Percentiles rank a stretch among this genome's conserved stretches.
Conservation (phyloP, 768 basidiomycete species). For the Leucosporidium yakuticum region DNA sequence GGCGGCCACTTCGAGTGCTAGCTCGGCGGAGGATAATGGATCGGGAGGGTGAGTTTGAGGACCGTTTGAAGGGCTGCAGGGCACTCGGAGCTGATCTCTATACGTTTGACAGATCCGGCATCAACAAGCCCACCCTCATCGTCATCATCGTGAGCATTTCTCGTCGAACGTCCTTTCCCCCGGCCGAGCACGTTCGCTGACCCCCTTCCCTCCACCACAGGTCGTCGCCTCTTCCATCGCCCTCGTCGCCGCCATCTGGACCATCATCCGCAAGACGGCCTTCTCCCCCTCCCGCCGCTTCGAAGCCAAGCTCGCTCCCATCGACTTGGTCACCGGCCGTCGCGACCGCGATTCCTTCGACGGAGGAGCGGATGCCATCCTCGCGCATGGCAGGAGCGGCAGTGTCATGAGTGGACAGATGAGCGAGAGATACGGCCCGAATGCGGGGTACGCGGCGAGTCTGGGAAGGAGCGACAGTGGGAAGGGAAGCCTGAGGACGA, state of each 20-base stretch:
- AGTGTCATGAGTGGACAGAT: constrained; percentile 1
- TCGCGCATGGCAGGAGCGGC: neutral
- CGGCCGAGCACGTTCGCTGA: too few species aligned
- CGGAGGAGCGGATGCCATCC: neutral
- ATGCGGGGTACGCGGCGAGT: neutral
- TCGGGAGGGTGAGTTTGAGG: too few species aligned
- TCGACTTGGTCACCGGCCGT: constrained; percentile 48
- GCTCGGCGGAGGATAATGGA: too few species aligned
- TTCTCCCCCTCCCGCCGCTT: constrained; percentile 72
- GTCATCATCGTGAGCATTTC: neutral
- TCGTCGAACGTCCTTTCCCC: too few species aligned
- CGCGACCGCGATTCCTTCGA: neutral
- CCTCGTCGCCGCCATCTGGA: constrained; percentile 70
- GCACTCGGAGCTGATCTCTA: too few species aligned
- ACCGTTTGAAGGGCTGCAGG: too few species aligned
- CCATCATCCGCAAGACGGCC: constrained; percentile 58
- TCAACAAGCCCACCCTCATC: neutral
- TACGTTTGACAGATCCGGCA: neutral
- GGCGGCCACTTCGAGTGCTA: too few species aligned
- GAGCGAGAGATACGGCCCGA: neutral
- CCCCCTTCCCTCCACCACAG: too few species aligned
- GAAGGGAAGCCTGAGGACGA: neutral
- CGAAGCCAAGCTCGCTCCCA: constrained; percentile 76
- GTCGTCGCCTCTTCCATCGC: constrained; percentile 64
- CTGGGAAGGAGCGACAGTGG: constrained; percentile 7